Percentiles rank a stretch among this genome's conserved stretches.
Conservation (phyloP, 169 alveolate genomes). For the Plasmodium coatneyi region DNA sequence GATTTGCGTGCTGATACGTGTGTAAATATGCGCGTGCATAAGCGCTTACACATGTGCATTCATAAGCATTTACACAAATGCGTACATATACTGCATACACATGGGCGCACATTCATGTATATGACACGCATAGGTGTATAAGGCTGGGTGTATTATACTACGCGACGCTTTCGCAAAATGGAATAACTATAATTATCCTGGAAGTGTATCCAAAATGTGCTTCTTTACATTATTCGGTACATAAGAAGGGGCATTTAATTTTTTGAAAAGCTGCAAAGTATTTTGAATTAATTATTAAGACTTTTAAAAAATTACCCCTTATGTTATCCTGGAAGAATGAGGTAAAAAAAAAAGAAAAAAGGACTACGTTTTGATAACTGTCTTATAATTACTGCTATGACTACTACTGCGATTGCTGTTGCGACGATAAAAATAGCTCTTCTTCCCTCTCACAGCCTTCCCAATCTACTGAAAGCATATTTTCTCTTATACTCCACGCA, state of each 20-base stretch:
- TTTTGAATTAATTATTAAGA: background rate
- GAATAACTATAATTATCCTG: conserved; percentile 1
- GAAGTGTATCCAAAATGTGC: background rate
- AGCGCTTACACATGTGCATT: background rate
- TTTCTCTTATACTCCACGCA: conserved; percentile 28
- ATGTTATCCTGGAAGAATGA: background rate
- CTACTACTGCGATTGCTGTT: background rate
- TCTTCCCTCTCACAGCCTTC: conserved; percentile 18
- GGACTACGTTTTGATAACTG: conserved; percentile 12
- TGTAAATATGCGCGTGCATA: background rate
- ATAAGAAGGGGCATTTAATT: background rate
- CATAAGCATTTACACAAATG: background rate
- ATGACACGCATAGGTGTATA: background rate
- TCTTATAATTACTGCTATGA: conserved; percentile 9
- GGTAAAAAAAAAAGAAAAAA: conserved; percentile 13
- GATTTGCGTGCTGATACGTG: background rate
- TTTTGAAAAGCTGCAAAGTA: background rate
- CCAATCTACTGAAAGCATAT: conserved; percentile 40
- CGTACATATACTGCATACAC: background rate
- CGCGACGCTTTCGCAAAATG: background rate
- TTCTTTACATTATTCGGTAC: conserved; percentile 7
- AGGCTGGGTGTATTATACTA: background rate
- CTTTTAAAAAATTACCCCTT: background rate
- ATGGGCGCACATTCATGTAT: background rate
- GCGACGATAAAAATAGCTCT: background rate